Evolutionary conservation across 768 basidiomycete species (phyloP).

Genomic region (Russula vinacea): DNA sequence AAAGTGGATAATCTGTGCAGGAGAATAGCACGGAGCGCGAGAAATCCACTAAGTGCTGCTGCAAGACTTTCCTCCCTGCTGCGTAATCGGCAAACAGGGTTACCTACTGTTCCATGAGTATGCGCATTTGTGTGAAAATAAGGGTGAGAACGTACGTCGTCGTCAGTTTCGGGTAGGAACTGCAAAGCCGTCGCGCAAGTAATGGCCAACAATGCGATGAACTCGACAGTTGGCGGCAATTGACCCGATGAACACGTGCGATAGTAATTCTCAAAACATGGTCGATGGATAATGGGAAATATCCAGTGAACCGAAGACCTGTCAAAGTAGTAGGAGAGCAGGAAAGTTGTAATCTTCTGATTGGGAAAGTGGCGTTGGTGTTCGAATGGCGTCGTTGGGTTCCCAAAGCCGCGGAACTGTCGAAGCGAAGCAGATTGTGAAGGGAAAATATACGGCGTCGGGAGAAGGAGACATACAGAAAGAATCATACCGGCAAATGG

Average conservation of each 20-base stretch:
- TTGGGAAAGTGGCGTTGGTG: constrained; percentile 29
- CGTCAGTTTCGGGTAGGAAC: constrained; percentile 30
- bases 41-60: constrained; percentile 29
- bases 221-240: constrained; percentile 29
- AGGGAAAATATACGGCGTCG: not conserved
- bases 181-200: constrained; percentile 32
- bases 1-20: constrained; percentile 16
- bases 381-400: constrained; percentile 10
- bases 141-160: constrained; percentile 26
- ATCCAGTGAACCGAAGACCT: constrained; percentile 30
- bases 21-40: constrained; percentile 28
- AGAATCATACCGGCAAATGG: constrained; percentile 7
- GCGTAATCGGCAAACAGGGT: constrained; percentile 29
- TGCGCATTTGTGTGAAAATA: not conserved
- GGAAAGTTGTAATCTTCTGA: constrained; percentile 29
- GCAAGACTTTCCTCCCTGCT: constrained; percentile 28
- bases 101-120: constrained; percentile 8
- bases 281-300: constrained; percentile 30
- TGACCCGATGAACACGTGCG: constrained; percentile 26
- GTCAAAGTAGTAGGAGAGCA: constrained; percentile 32
- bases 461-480: constrained; percentile 6
- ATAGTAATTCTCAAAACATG: constrained; percentile 30
- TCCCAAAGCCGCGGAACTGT: constrained; percentile 19
- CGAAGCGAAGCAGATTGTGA: not conserved
- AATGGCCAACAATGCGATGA: constrained; percentile 31